Base-by-base conservation (phyloP, 2,329 filamentous ascomycete genomes). In the Xylaria sp. region DNA sequence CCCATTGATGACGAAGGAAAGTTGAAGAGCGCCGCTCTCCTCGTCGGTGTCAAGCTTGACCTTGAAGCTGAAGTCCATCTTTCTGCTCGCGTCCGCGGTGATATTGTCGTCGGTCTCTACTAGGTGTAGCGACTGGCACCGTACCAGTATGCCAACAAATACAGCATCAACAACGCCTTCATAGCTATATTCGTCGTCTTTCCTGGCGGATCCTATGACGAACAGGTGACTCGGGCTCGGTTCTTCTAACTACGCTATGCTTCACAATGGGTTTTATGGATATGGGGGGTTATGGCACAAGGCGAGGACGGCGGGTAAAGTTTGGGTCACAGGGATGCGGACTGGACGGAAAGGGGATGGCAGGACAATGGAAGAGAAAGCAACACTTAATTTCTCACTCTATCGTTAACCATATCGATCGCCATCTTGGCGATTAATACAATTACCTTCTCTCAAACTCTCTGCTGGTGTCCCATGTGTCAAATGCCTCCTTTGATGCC, bases 11-110 rank as follows among this genome's bases (percentile, higher is more conserved):
- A 54, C 25, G 51, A 54, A 1, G 51, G 51, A 54, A 54, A 54
- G 51, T 15, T 54, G 25, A 54, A 54, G 51, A 54, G 51, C 51
- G 51, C 51, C 51, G 51, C 51, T n/a, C 51, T 54, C 51, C 51
- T 54, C 25, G 51, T 54, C 51, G 51, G 51, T 54, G 51, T 54
- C 51, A 54, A 54, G 51, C 51, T 54, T n/a, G 51, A 54, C 25
- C 51, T 54, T 15, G 51, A 54, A 28, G 51, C 51, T 9, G 51
- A 54, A 54, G 51, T 54, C 28, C 51, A 54, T 28, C 51, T 54
- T 33, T 54, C 51, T 6, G 51, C 51, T 28, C 51, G 51, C 13
- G 51, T 54, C 51, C 51, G 51, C 25, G 51, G 51, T 54, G 51
- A 54, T 28, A 54, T 54, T 9, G 51, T 54, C 4, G 51, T 54